Conservation (phyloP, 73 alveolate genomes). For the Stentor coeruleus region DNA sequence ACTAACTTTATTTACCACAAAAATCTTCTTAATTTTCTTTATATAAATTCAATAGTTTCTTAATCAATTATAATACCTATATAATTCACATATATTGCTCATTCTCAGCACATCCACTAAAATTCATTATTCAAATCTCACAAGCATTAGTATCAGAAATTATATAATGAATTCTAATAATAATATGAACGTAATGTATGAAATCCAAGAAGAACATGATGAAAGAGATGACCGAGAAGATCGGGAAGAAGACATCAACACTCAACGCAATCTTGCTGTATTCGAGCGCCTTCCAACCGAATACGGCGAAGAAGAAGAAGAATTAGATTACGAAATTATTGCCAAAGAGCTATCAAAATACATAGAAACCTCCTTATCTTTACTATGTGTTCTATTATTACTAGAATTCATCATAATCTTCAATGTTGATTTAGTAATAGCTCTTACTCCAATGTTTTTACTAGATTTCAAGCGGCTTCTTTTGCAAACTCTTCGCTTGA, state of each 20-base stretch:
- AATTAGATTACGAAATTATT: neutral
- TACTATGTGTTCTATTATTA: neutral
- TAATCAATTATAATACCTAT: too few relatives aligned
- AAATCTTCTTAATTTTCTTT: too few relatives aligned
- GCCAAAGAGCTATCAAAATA: neutral
- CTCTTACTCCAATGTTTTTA: neutral
- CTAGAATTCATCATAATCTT: neutral
- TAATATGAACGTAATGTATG: neutral
- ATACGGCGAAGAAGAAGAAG: neutral
- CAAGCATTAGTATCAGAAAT: too few relatives aligned
- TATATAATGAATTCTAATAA: too few relatives aligned
- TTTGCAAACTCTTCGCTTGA: neutral
- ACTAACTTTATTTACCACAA: too few relatives aligned
- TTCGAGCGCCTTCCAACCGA: neutral
- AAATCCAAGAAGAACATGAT: conserved; percentile 2
- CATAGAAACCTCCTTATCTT: neutral
- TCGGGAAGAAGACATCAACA: conserved; percentile 5
- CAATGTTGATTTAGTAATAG: neutral
- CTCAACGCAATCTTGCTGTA: neutral
- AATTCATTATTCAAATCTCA: too few relatives aligned
- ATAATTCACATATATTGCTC: too few relatives aligned
- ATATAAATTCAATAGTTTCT: too few relatives aligned
- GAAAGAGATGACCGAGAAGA: too few relatives aligned
- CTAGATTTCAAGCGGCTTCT: neutral
- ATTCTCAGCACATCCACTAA: too few relatives aligned